Evolutionary conservation across 805 yeast species (phyloP).

Genomic region (Candida palmyrensis): DNA sequence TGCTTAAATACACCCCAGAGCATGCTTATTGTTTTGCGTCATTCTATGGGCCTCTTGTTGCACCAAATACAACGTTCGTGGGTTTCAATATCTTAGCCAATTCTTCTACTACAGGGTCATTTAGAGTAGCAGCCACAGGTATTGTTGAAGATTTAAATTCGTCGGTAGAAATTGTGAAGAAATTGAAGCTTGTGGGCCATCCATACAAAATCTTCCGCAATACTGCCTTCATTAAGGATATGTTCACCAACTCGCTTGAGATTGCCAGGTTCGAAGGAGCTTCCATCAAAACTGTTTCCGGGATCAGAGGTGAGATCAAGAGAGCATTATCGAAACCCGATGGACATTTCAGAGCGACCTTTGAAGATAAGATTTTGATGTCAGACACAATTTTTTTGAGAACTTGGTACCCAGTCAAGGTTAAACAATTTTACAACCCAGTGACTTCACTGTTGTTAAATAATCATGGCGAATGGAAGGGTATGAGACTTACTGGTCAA

Average conservation of each 20-base stretch:
- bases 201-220: conserved; percentile 92
- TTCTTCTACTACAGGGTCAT: conserved; percentile 79
- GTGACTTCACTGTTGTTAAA: conserved; percentile 81
- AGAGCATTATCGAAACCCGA: conserved; percentile 92
- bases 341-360: conserved; percentile 93
- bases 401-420: conserved; percentile 95
- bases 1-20: conserved; percentile 97
- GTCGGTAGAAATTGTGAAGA: conserved; percentile 88
- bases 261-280: conserved; percentile 99
- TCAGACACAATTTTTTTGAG: conserved; percentile 85
- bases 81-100: conserved; percentile 88
- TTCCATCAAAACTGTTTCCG: conserved; percentile 91
- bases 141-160: conserved; percentile 90
- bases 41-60: conserved; percentile 93
- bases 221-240: conserved; percentile 95
- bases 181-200: conserved; percentile 89
- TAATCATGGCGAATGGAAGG: conserved; percentile 86
- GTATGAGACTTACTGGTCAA: conserved; percentile 93
- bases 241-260: conserved; percentile 89
- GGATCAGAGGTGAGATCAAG: conserved; percentile 96
- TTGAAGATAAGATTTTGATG: conserved; percentile 90
- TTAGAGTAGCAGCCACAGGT: conserved; percentile 96
- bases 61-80: conserved; percentile 96
- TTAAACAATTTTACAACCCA: conserved; percentile 90
- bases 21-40: conserved; percentile 95